A percentile compares a stretch with the other conserved stretches of the same genome.
These are phyloP conservation scores for Kwoniella mangroviensis DNA, from an alignment of 768 basidiomycete genomes.

Conservation along the genomic window DNA sequence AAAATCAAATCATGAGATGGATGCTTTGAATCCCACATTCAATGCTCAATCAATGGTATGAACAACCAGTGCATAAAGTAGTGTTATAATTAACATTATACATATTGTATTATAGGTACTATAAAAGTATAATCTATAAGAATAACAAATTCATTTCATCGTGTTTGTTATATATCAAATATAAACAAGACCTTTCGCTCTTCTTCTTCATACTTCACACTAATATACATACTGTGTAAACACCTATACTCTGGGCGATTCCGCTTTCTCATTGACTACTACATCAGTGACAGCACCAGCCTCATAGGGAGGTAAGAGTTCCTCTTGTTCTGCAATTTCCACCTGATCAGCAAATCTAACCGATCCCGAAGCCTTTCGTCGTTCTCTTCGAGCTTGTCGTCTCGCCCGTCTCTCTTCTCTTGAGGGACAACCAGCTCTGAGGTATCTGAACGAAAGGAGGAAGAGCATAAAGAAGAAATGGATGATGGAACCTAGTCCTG, in stretches of 20 bases:
- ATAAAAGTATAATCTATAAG: slow-evolving; percentile 6
- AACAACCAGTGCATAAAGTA: slow-evolving; percentile 5
- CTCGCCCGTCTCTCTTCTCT: slow-evolving; percentile 17
- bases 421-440: slow-evolving; percentile 17
- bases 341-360: slow-evolving; percentile 22
- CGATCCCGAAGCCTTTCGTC: slow-evolving; percentile 9
- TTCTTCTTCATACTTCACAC: background rate
- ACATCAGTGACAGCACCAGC: slow-evolving; percentile 12
- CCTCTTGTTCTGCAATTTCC: slow-evolving; percentile 27
- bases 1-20: no score
- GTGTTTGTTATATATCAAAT: slow-evolving; percentile 2
- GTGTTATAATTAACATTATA: background rate
- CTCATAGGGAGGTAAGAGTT: slow-evolving; percentile 37
- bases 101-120: background rate
- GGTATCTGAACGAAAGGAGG: slow-evolving; percentile 33
- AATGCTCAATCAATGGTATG: no score
- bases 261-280: slow-evolving; percentile 10
- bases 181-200: background rate
- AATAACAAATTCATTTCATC: background rate
- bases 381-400: slow-evolving; percentile 25
- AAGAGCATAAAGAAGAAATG: slow-evolving; percentile 47
- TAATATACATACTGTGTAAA: background rate
- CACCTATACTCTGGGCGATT: slow-evolving; percentile 6
- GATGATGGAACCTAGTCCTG: slow-evolving; percentile 46
- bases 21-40: no score